A percentile compares a stretch with the other conserved stretches of the same genome.
These are phyloP conservation scores for Penicillium crystallinum DNA, from an alignment of 495 filamentous ascomycete species.

Conservation along the genomic window DNA sequence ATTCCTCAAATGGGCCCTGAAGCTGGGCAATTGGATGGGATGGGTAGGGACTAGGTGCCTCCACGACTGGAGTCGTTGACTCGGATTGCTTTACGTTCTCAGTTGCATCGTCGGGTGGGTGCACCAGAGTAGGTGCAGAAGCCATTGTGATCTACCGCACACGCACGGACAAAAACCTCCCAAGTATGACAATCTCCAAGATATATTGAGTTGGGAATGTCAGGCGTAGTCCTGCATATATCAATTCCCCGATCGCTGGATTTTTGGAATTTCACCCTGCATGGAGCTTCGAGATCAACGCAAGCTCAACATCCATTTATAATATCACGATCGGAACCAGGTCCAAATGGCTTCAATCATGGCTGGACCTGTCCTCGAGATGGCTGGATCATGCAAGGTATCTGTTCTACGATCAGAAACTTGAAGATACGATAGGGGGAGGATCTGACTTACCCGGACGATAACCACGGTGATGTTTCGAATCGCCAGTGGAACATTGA, in stretches of 20 bases:
- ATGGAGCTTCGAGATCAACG: not conserved
- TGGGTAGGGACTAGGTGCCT: conserved; percentile 36
- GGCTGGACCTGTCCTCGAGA: not conserved
- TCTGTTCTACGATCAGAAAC: not conserved
- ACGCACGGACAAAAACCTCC: no score
- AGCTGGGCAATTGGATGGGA: conserved; percentile 76
- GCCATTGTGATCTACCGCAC: not conserved
- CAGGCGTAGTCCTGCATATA: no score
- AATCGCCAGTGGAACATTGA: not conserved
- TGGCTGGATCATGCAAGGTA: conserved; percentile 3
- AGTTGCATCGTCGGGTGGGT: not conserved
- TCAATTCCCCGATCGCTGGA: no score
- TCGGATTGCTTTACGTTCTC: not conserved
- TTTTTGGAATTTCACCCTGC: no score
- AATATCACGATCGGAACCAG: conserved; percentile 2
- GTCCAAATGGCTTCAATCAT: not conserved
- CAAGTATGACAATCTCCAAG: not conserved
- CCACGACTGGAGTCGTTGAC: not conserved
- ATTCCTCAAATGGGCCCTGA: conserved; percentile 92
- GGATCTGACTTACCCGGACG: not conserved
- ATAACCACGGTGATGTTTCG: no score
- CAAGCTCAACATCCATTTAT: not conserved
- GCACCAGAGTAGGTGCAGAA: not conserved
- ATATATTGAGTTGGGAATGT: no score
- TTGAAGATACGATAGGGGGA: not conserved